These are phyloP conservation scores for Skeletonema tropicum DNA, from an alignment of 108 stramenopile species.

Conservation along the genomic window DNA sequence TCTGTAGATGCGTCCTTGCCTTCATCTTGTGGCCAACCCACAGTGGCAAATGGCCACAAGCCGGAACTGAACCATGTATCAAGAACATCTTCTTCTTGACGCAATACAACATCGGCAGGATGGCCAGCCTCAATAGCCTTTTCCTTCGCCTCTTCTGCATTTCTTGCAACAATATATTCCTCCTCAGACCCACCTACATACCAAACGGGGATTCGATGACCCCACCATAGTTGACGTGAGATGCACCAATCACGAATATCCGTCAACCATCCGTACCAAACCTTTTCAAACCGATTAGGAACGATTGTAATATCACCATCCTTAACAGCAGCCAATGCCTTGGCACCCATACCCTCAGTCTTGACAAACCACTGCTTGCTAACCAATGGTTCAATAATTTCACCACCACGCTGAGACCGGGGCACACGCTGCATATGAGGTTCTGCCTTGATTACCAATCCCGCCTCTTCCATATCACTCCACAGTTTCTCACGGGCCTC, in stretches of 20 bases:
- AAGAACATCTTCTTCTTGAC: constrained; percentile 94
- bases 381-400: constrained; percentile 98
- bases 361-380: constrained; percentile 99
- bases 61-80: constrained; percentile 99
- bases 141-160: constrained; percentile 79
- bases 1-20: constrained; percentile 65
- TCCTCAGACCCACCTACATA: constrained; percentile 78
- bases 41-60: constrained; percentile 96
- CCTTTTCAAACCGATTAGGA: constrained; percentile 91
- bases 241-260: constrained; percentile 97
- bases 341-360: constrained; percentile 89
- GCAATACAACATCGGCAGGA: constrained; percentile 65
- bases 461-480: constrained; percentile 88
- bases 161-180: constrained; percentile 88
- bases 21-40: constrained; percentile 89
- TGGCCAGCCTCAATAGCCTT: constrained; percentile 75
- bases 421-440: constrained; percentile 94
- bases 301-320: constrained; percentile 90
- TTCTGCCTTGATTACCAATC: constrained; percentile 81
- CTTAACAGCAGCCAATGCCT: constrained; percentile 88
- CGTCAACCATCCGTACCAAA: constrained; percentile 93
- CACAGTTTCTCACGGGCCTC: constrained; percentile 87
- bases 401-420: constrained; percentile 96
- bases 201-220: constrained; percentile 97
- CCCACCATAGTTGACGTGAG: constrained; percentile 97